phyloP scores from a whole-genome alignment of 2,329 filamentous ascomycete species.

The Dryadomyces quercivorus region DNA sequence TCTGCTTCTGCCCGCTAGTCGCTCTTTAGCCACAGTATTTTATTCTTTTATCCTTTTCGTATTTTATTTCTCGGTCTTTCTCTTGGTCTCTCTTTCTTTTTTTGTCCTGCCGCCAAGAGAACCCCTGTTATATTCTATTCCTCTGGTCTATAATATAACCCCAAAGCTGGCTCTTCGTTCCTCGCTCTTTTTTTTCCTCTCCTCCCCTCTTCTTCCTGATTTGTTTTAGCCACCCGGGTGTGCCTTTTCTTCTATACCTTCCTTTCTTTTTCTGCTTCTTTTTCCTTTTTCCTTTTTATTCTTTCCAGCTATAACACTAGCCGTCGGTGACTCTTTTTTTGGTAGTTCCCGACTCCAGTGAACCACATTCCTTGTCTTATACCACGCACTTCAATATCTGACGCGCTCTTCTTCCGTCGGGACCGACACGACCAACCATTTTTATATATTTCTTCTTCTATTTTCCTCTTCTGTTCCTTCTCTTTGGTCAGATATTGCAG shows the following conservation, averaged over 20 bases:
- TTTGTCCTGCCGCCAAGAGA: neutral
- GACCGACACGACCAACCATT: too few relatives aligned
- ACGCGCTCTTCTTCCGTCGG: too few relatives aligned
- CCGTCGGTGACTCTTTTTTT: too few relatives aligned
- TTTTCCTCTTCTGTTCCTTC: too few relatives aligned
- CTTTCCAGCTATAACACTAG: too few relatives aligned
- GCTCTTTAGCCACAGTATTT: too few relatives aligned
- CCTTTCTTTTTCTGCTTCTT: neutral
- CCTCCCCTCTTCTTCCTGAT: conserved; percentile 23
- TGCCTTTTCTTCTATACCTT: neutral
- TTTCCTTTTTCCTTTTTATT: neutral
- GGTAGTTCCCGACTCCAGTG: too few relatives aligned
- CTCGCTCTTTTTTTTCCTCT: neutral
- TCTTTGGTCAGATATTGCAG: too few relatives aligned
- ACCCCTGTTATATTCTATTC: neutral
- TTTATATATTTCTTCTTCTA: too few relatives aligned
- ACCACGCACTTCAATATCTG: too few relatives aligned
- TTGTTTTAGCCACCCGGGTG: neutral
- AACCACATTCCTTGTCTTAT: too few relatives aligned
- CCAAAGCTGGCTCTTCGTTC: neutral
- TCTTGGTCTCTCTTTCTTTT: neutral
- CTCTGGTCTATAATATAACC: neutral
- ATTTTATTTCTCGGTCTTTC: neutral
- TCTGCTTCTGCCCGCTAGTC: neutral
- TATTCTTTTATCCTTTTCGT: neutral